These are phyloP conservation scores for Theileria orientalis DNA, from an alignment of 169 alveolate species.

Conservation along the genomic window DNA sequence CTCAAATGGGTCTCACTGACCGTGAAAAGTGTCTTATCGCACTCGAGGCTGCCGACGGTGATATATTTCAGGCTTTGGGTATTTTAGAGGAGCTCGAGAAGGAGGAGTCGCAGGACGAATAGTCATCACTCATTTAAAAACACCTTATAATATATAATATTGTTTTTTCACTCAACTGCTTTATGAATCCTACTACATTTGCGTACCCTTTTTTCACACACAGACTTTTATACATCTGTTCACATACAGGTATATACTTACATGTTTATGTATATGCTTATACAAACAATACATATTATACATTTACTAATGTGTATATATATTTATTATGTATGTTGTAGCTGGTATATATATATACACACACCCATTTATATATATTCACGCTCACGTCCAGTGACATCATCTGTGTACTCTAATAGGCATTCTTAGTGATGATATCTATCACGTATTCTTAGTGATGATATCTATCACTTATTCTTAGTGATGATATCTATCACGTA, in stretches of 20 bases:
- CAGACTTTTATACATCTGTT: neutral
- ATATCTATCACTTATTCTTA: too few species aligned
- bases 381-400: neutral
- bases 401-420: too few species aligned
- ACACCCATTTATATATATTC: neutral
- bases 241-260: too few species aligned
- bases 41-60: constrained; percentile 79
- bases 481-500: too few species aligned
- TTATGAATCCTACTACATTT: neutral
- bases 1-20: constrained; percentile 80
- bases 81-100: constrained; percentile 65
- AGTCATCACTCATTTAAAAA: neutral
- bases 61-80: constrained; percentile 77
- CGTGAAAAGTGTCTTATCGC: constrained; percentile 77
- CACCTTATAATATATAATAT: neutral
- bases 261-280: neutral
- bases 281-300: neutral
- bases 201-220: neutral
- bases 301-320: neutral
- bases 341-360: too few species aligned
- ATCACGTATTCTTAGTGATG: too few species aligned
- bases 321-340: neutral
- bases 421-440: too few species aligned
- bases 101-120: constrained; percentile 12
- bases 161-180: neutral